Evolutionary conservation across 2,329 filamentous ascomycete species (phyloP), one percentile per base, ranked within the genome.

Genomic region (Xylaria hypoxylon): DNA sequence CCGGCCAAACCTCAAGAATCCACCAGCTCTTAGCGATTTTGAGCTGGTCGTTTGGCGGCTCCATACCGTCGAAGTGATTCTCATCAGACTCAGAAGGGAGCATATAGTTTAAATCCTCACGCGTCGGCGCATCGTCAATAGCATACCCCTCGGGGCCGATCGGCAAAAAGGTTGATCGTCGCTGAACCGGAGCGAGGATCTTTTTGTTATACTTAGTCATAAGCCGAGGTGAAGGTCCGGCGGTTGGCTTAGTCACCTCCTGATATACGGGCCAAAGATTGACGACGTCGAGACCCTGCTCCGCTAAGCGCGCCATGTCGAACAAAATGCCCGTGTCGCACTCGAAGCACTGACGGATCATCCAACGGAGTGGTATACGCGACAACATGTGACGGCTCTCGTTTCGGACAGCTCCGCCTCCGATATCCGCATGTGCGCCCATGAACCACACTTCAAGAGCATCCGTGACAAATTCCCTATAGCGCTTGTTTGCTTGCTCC

Each of bases 361-460:
- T 69, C 67, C 61, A 69, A 17, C 67, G 64, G 2, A 69, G 67
- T 2, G 67, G 64, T 15, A 69, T 67, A 2, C 64, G 64, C 38
- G 61, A 69, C 5, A 69, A 38, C 67, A 67, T 67, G 57, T 69
- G 67, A 4, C 67, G 60, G n/a, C 47, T 64, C 52, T 67, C 57
- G 48, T 69, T 69, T 1, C 19, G 47, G 7, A 69, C 60, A 7
- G 67, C 67, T 4, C 64, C 67, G 33, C 67, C 61, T n/a, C 67
- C 64, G 15, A 67, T 69, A 35, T 69, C 67, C 5, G 64, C 60
- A 33, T 69, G 67, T 5, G 52, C 52, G 5, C 67, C 61, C 64
- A 64, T 69, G 60, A 69, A 69, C 67, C 64, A 69, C 17, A 69
- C 67, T 7, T 67, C 67, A 3, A 69, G 60, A 4, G 64, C 67